Base-by-base conservation (phyloP, 2,329 filamentous ascomycete genomes). In the Diaporthe citriasiana region DNA sequence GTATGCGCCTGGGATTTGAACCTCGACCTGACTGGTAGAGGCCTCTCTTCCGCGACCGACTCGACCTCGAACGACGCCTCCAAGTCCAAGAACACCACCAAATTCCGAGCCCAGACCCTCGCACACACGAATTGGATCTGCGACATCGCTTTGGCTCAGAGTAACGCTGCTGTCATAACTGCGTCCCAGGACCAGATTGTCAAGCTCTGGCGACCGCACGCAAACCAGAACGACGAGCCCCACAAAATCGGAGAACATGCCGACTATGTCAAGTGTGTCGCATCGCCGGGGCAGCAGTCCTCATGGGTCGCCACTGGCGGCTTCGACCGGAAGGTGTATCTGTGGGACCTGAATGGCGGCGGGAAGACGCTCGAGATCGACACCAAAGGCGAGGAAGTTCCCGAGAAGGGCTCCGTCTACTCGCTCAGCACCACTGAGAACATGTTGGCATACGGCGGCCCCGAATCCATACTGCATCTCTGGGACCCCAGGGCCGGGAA, bases 91-190 rank as follows among this genome's bases (percentile, higher is more conserved):
- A 80, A 86, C 57, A 85, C 85, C 25, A 90, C 90, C 68, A 89
- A 85, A 33, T 92, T 93, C 80, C 89, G 90, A 74, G 83, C 88
- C 55, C 90, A 91, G 78, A 89, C 87, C 22, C 89, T 91, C 77
- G 95, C 95, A 12, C 95, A 98, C 83, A 98, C 95, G 68, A 95
- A 97, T 83, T 98, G 95, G 95, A 93, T 98, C 85, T 98, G 98
- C 84, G 95, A 98, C 82, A 94, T 98, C 76, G 90, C 92, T 30
- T 89, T 98, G 71, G 93, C 93, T 10, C 91, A 95, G 80, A 90
- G 92, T 79, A 94, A 95, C 79, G 88, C 91, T 25, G 93, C 94
- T 30, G 88, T 98, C 65, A 93, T 98, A 42, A 97, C 95, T 13
- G 95, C 94, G 27, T 98, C 95, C 6, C 97, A 95, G n/a, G 95